Evolutionary conservation across 805 yeast species (phyloP), one percentile per base, ranked within the genome.

Genomic region (Starmerella vaccinii): DNA sequence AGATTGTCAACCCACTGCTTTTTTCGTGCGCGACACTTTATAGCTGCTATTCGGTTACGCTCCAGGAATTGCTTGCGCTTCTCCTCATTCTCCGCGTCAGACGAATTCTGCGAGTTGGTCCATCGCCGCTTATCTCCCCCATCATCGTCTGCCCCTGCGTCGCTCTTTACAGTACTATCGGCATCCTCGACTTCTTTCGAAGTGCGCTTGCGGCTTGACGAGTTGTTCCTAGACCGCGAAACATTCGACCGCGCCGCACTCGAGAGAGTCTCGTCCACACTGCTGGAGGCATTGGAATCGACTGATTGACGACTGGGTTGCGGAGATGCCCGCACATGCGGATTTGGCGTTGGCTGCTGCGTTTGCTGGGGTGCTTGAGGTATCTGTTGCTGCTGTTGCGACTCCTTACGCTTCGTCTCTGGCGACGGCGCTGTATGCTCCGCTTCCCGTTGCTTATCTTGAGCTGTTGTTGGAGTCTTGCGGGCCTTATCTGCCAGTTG

Each of bases 11-110:
- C 76, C 72, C 83, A 82, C 63, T 85, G 87, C 70, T 92, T 92
- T 72, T 92, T 92, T 51, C 97, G 77, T 67, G 85, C 95, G 53
- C 98, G 77, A 71, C 97, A 92, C 64, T 88, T 89, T 22, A 92
- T 80, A 0, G 98, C 98, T 0, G 98, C 98, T 9, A 92, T 78
- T 51, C 98, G 75, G 66, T 92, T 92, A 56, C 97, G 74, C 64
- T 92, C 98, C 57, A 92, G 67, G 61, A 78, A 90, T 62, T 72
- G 81, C 63, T 74, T 79, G 56, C 89, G 76, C 62, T 84, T 87
- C 68, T 82, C 76, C 67, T 85, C 95, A 71, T 84, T 65, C 68
- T 43, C 47, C 24, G 10, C 22, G 23, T 45, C 39, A 13, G 43
- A 21, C 21, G 30, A 24, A 15, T 39, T 30, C 30, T 39, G 43